A percentile compares a stretch with the other conserved stretches of the same genome.
phyloP scores from a whole-genome alignment of 2,329 filamentous ascomycete species.

The Trichoderma sp. region DNA sequence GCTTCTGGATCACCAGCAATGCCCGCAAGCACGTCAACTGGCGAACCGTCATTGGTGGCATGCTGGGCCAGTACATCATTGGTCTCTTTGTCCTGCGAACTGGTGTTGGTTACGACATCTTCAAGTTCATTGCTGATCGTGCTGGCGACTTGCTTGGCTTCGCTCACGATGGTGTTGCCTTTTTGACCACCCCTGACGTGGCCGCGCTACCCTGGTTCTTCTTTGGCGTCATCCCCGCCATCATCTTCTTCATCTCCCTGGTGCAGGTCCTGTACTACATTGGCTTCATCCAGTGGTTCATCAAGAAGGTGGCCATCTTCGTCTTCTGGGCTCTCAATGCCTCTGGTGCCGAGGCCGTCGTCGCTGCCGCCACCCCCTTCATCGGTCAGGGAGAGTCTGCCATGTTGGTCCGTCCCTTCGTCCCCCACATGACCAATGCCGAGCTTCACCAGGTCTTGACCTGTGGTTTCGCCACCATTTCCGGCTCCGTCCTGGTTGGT shows the following conservation, averaged over 20 bases:
- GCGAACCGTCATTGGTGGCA: constrained; percentile 84
- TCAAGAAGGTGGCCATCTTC: constrained; percentile 82
- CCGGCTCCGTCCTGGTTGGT: constrained; percentile 80
- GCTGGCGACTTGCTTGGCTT: constrained; percentile 76
- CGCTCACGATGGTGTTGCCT: constrained; percentile 69
- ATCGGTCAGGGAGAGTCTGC: constrained; percentile 93
- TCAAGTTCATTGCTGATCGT: constrained; percentile 79
- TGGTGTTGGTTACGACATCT: constrained; percentile 81
- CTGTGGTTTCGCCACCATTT: constrained; percentile 89
- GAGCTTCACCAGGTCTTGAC: constrained; percentile 93
- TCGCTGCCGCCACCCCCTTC: constrained; percentile 89
- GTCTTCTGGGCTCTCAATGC: constrained; percentile 90
- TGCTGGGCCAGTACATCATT: constrained; percentile 85
- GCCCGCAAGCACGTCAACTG: constrained; percentile 66
- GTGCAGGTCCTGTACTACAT: constrained; percentile 84
- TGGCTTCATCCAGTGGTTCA: constrained; percentile 84
- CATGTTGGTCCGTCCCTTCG: constrained; percentile 87
- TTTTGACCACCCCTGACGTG: constrained; percentile 57
- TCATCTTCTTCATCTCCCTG: constrained; percentile 95
- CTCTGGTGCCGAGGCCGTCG: constrained; percentile 89
- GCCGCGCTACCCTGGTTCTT: constrained; percentile 66
- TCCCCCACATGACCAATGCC: constrained; percentile 79
- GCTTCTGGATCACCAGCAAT: constrained; percentile 70
- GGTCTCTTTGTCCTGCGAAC: constrained; percentile 87
- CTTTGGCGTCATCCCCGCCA: constrained; percentile 77